A percentile compares a stretch with the other conserved stretches of the same genome.
Conservation (phyloP, 768 basidiomycete genomes). For the Russula ochroleuca region DNA sequence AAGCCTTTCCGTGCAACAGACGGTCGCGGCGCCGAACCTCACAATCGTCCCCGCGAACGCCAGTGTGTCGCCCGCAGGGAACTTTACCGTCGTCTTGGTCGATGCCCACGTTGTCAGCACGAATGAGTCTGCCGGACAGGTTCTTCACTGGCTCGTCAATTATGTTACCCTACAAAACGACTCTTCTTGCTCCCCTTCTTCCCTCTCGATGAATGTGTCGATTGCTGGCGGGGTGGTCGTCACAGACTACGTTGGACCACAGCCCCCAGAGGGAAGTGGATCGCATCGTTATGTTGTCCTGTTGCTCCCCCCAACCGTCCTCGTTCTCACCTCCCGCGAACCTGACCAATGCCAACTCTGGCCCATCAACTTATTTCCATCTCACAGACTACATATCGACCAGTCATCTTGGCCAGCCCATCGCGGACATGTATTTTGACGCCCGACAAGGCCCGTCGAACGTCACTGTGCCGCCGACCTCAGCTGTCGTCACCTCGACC, state of each 20-base stretch:
- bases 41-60: conserved; percentile 48
- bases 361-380: conserved; percentile 49
- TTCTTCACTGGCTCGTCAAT: conserved; percentile 79
- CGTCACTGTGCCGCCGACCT: conserved; percentile 49
- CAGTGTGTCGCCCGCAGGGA: conserved; percentile 43
- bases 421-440: conserved; percentile 67
- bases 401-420: conserved; percentile 52
- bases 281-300: conserved; percentile 72
- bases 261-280: conserved; percentile 65
- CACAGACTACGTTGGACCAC: conserved; percentile 67
- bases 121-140: conserved; percentile 54
- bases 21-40: conserved; percentile 49
- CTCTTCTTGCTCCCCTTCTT: too few species aligned
- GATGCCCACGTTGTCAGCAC: conserved; percentile 67
- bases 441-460: conserved; percentile 66
- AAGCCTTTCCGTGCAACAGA: conserved; percentile 51
- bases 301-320: conserved; percentile 58
- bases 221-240: conserved; percentile 45
- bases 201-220: conserved; percentile 34
- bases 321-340: conserved; percentile 57
- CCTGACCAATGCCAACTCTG: conserved; percentile 46
- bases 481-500: conserved; percentile 60
- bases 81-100: conserved; percentile 67
- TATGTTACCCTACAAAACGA: conserved; percentile 43
- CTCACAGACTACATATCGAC: conserved; percentile 52